Conservation (phyloP, 1,284 basidiomycete species). For the Marasmius sp. region DNA sequence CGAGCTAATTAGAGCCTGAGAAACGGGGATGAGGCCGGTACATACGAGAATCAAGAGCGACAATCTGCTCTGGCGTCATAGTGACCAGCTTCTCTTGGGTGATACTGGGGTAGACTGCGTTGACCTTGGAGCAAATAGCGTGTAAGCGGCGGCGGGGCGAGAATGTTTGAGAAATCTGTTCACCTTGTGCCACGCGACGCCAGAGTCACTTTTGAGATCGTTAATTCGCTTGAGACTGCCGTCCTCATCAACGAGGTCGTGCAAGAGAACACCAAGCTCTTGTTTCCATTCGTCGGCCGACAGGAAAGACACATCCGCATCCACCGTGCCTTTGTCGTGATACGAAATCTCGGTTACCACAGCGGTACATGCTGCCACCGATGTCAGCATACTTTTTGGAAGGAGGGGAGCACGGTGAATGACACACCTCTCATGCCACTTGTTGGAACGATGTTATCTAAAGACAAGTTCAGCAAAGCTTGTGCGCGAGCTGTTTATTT, state of each 20-base stretch:
- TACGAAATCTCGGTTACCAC: slow-evolving; percentile 64
- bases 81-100: slow-evolving; percentile 43
- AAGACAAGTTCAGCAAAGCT: slow-evolving; percentile 2
- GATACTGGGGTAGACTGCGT: slow-evolving; percentile 59
- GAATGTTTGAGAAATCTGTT: neutral
- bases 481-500: neutral
- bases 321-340: slow-evolving; percentile 52
- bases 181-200: slow-evolving; percentile 62
- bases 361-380: slow-evolving; percentile 55
- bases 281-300: slow-evolving; percentile 54
- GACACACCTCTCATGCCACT: slow-evolving; percentile 60
- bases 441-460: slow-evolving; percentile 64
- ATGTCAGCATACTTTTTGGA: slow-evolving; percentile 1
- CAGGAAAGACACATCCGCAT: slow-evolving; percentile 59
- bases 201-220: slow-evolving; percentile 58
- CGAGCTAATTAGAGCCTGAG: neutral
- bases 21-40: slow-evolving; percentile 1
- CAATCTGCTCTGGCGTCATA: slow-evolving; percentile 51
- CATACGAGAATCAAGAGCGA: slow-evolving; percentile 46
- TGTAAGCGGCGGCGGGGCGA: neutral
- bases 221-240: slow-evolving; percentile 51
- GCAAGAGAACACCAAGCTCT: slow-evolving; percentile 52
- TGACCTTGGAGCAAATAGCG: slow-evolving; percentile 40
- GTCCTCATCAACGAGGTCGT: slow-evolving; percentile 59
- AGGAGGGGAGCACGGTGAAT: neutral